These are phyloP conservation scores for Backusella mclennaniae DNA, from an alignment of 192 early-diverging fungal genomes.

Conservation along the genomic window DNA sequence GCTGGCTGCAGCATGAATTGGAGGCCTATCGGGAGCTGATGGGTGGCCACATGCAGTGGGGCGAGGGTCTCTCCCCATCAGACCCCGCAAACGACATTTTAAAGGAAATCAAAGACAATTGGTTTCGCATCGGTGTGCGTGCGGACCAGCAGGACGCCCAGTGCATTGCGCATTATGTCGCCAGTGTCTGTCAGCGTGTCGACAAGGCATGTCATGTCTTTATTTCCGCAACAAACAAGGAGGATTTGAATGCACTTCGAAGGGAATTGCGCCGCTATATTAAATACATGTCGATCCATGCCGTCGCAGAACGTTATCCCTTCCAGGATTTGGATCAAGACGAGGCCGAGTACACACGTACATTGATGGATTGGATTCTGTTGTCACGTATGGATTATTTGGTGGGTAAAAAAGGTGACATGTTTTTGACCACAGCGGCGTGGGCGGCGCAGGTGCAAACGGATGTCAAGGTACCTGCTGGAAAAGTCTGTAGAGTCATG, in stretches of 20 bases:
- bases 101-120: not conserved
- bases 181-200: not conserved
- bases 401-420: conserved; percentile 18
- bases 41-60: conserved; percentile 11
- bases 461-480: conserved; percentile 7
- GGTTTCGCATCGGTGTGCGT: conserved; percentile 21
- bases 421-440: conserved; percentile 22
- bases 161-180: not conserved
- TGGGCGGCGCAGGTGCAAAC: conserved; percentile 36
- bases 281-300: conserved; percentile 3
- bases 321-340: not conserved
- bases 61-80: conserved; percentile 8
- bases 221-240: not conserved
- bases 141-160: not conserved
- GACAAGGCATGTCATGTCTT: conserved; percentile 19
- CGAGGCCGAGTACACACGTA: conserved; percentile 5
- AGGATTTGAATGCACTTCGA: not conserved
- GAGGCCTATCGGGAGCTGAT: conserved; percentile 14
- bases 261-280: not conserved
- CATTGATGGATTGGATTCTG: conserved; percentile 35
- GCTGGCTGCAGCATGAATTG: conserved; percentile 16
- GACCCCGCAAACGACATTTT: conserved; percentile 13
- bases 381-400: conserved; percentile 32
- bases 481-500: not conserved
- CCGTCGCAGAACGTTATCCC: not conserved